These are phyloP conservation scores for Picea abies DNA, from an alignment of 83 land plant species.

Conservation along the genomic window DNA sequence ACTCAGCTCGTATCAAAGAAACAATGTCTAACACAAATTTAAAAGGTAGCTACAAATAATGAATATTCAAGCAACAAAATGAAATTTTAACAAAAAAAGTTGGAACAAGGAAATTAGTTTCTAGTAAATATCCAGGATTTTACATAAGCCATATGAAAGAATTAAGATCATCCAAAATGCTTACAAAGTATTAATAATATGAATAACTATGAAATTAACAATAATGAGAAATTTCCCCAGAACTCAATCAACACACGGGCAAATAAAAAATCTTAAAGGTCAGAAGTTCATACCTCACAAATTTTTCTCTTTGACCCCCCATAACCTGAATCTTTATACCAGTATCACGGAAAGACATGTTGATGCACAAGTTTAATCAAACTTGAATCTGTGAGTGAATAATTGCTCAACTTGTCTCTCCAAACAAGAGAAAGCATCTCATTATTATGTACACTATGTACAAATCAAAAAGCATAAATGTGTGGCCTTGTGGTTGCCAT, in stretches of 20 bases:
- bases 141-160: too few relatives aligned
- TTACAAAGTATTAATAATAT: too few relatives aligned
- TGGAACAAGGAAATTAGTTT: too few relatives aligned
- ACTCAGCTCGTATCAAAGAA: too few relatives aligned
- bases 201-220: background rate
- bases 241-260: background rate
- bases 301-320: constrained; percentile 13
- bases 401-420: background rate
- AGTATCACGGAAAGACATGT: background rate
- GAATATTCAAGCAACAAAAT: too few relatives aligned
- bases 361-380: background rate
- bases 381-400: background rate
- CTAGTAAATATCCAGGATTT: too few relatives aligned
- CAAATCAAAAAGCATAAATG: background rate
- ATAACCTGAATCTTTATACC: constrained; percentile 5
- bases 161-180: too few relatives aligned
- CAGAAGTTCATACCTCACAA: constrained; percentile 11
- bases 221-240: background rate
- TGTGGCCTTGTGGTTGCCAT: background rate
- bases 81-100: too few relatives aligned
- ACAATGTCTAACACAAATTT: too few relatives aligned
- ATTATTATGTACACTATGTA: background rate
- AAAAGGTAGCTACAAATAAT: too few relatives aligned
- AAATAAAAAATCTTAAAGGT: background rate
- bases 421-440: background rate